phyloP scores from a whole-genome alignment of 495 filamentous ascomycete species.

The Penicillium pancosmium region DNA sequence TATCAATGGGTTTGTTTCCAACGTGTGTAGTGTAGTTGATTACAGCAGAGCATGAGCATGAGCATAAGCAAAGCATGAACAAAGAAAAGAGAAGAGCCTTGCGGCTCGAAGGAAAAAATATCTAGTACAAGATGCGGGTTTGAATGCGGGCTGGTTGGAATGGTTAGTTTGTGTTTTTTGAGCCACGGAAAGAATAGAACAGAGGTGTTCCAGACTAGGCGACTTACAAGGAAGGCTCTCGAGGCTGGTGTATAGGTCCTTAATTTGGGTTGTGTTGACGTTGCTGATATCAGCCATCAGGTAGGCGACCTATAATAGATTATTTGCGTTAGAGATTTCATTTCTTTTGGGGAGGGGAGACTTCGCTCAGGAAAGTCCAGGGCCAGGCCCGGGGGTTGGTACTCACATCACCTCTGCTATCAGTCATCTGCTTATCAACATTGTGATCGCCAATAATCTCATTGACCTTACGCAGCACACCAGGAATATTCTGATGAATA shows the following conservation, averaged over 20 bases:
- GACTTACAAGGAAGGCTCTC: slow-evolving; percentile 78
- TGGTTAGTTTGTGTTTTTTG: slow-evolving; percentile 6
- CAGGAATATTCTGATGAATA: slow-evolving; percentile 94
- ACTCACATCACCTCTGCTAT: slow-evolving; percentile 86
- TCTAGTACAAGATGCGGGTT: slow-evolving; percentile 8
- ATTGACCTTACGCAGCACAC: slow-evolving; percentile 92
- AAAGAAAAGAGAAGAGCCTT: too few relatives aligned
- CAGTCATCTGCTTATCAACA: slow-evolving; percentile 97
- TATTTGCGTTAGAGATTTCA: not conserved
- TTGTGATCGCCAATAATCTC: slow-evolving; percentile 93
- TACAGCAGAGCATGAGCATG: not conserved
- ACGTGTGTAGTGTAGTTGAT: slow-evolving; percentile 1
- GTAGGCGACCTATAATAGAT: slow-evolving; percentile 69
- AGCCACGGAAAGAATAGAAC: too few relatives aligned
- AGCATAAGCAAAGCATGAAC: too few relatives aligned
- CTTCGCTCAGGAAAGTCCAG: too few relatives aligned
- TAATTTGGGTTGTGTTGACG: slow-evolving; percentile 78
- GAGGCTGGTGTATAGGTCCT: slow-evolving; percentile 78
- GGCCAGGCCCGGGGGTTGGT: too few relatives aligned
- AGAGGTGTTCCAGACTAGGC: too few relatives aligned
- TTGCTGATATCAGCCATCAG: slow-evolving; percentile 97
- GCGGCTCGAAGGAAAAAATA: not conserved
- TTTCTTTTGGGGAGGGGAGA: not conserved
- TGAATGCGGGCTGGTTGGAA: not conserved
- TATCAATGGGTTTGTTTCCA: too few relatives aligned